phyloP scores from a whole-genome alignment of 352 stramenopile genomes.

The Blastocystis sp. region DNA sequence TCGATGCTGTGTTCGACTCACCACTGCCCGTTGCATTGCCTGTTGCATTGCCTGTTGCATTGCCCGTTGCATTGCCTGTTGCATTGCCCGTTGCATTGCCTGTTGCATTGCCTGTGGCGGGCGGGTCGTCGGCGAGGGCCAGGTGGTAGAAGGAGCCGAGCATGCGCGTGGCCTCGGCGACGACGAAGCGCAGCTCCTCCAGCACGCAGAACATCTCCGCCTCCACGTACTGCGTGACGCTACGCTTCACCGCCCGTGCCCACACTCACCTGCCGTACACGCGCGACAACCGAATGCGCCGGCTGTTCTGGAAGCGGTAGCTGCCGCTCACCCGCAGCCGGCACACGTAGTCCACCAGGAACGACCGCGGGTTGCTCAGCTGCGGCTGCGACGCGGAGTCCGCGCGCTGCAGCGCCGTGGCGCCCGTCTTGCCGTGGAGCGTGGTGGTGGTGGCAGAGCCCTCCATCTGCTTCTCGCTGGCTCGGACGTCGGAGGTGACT shows the following conservation, averaged over 20 bases:
- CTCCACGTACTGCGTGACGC: conserved; percentile 13
- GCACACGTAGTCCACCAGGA: conserved; percentile 27
- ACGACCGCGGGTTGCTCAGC: not conserved
- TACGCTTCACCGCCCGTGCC: not conserved
- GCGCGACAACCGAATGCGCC: not conserved
- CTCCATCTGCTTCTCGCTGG: not conserved
- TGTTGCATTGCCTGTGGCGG: too few relatives aligned
- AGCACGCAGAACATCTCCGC: conserved; percentile 32
- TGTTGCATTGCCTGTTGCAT: too few relatives aligned
- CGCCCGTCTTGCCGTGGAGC: not conserved
- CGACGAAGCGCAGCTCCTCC: not conserved
- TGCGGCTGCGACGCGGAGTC: not conserved
- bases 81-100: too few relatives aligned
- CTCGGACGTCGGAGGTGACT: not conserved
- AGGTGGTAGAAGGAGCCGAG: not conserved
- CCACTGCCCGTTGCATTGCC: too few relatives aligned
- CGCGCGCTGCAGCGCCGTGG: not conserved
- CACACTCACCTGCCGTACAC: not conserved
- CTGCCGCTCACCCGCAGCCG: not conserved
- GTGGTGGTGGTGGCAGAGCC: not conserved
- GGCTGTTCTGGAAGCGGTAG: conserved; percentile 29
- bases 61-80: too few relatives aligned
- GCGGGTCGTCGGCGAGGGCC: not conserved
- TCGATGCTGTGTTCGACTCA: too few relatives aligned
- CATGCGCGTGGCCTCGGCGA: not conserved